Conservation (phyloP, 2,329 filamentous ascomycete genomes). For the Colletotrichum euphorbiae region DNA sequence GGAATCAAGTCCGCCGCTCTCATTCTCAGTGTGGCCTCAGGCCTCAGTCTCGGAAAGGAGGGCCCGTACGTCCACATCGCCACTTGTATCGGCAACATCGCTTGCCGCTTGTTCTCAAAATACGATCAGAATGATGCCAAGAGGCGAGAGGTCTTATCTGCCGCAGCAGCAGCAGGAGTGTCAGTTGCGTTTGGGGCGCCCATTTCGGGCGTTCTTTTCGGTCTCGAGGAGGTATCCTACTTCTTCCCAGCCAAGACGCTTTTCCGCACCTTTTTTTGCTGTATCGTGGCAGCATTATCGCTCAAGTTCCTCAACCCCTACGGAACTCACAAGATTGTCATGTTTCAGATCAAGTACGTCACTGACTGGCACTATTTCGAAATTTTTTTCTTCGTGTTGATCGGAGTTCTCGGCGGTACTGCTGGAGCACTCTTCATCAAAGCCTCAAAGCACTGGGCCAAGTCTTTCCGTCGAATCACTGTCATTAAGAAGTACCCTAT, state of each 20-base stretch:
- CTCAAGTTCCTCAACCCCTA: slow-evolving; percentile 97
- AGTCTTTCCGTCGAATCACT: slow-evolving; percentile 83
- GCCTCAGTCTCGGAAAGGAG: slow-evolving; percentile 93
- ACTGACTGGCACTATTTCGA: slow-evolving; percentile 96
- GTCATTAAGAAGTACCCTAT: slow-evolving; percentile 86
- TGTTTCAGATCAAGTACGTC: slow-evolving; percentile 93
- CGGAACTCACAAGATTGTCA: slow-evolving; percentile 94
- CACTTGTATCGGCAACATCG: slow-evolving; percentile 94
- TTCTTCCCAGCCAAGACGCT: slow-evolving; percentile 98
- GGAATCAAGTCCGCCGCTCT: slow-evolving; percentile 86
- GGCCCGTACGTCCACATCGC: slow-evolving; percentile 98
- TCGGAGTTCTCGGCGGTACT: slow-evolving; percentile 86
- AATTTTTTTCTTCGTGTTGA: slow-evolving; percentile 83
- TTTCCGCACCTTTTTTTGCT: slow-evolving; percentile 98
- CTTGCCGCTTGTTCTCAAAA: slow-evolving; percentile 92
- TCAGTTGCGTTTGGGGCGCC: slow-evolving; percentile 95
- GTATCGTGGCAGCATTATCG: slow-evolving; percentile 90
- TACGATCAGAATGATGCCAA: slow-evolving; percentile 96
- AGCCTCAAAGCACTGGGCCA: slow-evolving; percentile 89
- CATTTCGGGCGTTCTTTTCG: slow-evolving; percentile 88
- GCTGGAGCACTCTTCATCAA: slow-evolving; percentile 96
- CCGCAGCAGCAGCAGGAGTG: slow-evolving; percentile 90
- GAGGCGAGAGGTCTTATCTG: slow-evolving; percentile 91
- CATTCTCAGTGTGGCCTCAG: slow-evolving; percentile 90
- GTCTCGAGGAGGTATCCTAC: slow-evolving; percentile 94